phyloP scores from a whole-genome alignment of 257 asterid genomes.

The Nemophila menziesii region DNA sequence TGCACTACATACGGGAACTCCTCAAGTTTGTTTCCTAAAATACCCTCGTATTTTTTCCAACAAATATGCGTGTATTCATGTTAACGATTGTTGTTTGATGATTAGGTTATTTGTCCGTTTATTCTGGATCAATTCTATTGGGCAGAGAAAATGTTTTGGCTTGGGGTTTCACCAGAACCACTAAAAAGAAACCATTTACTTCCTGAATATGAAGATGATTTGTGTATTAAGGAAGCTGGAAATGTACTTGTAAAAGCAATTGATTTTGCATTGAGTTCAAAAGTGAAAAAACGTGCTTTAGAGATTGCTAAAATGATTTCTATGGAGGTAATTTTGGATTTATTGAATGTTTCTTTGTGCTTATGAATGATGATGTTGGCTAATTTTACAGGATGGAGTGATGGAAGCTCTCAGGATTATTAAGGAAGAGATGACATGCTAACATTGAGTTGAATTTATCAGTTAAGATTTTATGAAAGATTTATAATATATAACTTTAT shows the following conservation, averaged over 20 bases:
- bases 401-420: slow-evolving; percentile 51
- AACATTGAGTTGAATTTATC: no score
- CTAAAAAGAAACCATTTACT: slow-evolving; percentile 37
- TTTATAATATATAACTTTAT: no score
- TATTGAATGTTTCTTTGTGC: not conserved
- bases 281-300: slow-evolving; percentile 42
- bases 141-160: slow-evolving; percentile 99
- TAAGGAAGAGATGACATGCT: slow-evolving; percentile 34
- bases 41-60: slow-evolving; percentile 7
- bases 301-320: slow-evolving; percentile 49
- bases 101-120: slow-evolving; percentile 84
- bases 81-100: slow-evolving; percentile 1
- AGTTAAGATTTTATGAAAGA: no score
- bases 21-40: slow-evolving; percentile 58
- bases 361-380: slow-evolving; percentile 2
- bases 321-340: slow-evolving; percentile 42
- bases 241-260: slow-evolving; percentile 42
- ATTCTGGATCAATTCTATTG: slow-evolving; percentile 87
- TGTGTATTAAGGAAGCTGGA: slow-evolving; percentile 38
- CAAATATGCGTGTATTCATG: no score
- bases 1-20: slow-evolving; percentile 74
- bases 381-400: slow-evolving; percentile 61
- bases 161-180: slow-evolving; percentile 87
- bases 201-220: slow-evolving; percentile 46
- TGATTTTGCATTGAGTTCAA: slow-evolving; percentile 31